Base-by-base conservation (phyloP, 2,329 filamentous ascomycete species). In the Trichoderma sp. region DNA sequence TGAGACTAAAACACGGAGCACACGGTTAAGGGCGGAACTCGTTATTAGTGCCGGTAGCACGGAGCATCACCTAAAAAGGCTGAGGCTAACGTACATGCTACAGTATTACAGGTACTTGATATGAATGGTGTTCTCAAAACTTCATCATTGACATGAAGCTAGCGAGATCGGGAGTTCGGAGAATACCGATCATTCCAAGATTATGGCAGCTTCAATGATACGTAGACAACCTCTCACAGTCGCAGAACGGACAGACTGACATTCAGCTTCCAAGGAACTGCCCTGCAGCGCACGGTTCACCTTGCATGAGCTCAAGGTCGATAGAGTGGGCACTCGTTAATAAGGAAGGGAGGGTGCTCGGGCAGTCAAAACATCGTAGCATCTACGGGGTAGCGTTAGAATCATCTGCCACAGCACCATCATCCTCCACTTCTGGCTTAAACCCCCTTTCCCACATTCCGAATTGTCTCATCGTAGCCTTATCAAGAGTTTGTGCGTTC, bases 231-330 rank as follows among this genome's bases (percentile, higher is more conserved):
- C 21, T 21, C 11, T 49, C 47, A 24, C 47, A 27, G 29, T 57
- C 63, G 37, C 52, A 29, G 31, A 14, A 35, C 5, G 13, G 40
- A 24, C n/a, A 19, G 14, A 35, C 10, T 27, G 40, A 49, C n/a
- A 27, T 27, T 47, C 53, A 49, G 53, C 63, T 58, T 14, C 35
- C 16, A 13, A 47, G 19, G 49, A 37, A 47, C 27, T 56, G 24
- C 53, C 37, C 31, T 63, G 8, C 60, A 4, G 52, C 40, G 63
- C 63, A 66, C 63, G 53, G 63, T 47, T 58, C 37, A 67, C 33
- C 63, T 33, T 67, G 63, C 63, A 67, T 67, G 63, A 67, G 40
- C 59, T 52, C 59, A 62, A 52, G n/a, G 16, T 35, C 19, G 27
- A 62, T 35, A 0, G 40, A 43, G 29, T n/a, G 62, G 27, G 33